A percentile compares a stretch with the other conserved stretches of the same genome.
phyloP scores from a whole-genome alignment of 768 basidiomycete species.

The Mycena kentingensis region DNA sequence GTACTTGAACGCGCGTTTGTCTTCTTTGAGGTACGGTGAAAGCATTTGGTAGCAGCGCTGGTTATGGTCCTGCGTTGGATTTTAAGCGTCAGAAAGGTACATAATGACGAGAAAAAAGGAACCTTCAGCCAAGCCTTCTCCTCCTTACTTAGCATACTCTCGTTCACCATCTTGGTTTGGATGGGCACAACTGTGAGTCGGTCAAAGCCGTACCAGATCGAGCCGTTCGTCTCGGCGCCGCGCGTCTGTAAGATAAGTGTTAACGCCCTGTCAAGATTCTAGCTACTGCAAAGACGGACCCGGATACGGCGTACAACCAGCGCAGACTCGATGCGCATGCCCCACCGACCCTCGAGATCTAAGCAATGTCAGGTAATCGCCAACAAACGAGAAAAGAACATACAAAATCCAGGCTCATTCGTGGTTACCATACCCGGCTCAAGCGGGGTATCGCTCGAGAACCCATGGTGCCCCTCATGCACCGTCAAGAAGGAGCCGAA shows the following conservation, averaged over 20 bases:
- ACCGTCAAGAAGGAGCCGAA: constrained; percentile 86
- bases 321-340: constrained; percentile 91
- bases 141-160: constrained; percentile 77
- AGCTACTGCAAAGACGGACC: constrained; percentile 42
- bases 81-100: constrained; percentile 2
- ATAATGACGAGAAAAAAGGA: constrained; percentile 20
- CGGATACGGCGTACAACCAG: constrained; percentile 68
- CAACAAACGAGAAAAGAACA: constrained; percentile 42
- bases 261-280: constrained; percentile 5
- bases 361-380: constrained; percentile 16
- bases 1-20: constrained; percentile 82
- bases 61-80: constrained; percentile 68
- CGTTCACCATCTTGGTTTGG: constrained; percentile 87
- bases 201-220: constrained; percentile 88
- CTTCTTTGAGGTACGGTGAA: constrained; percentile 66
- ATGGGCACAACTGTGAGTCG: constrained; percentile 94
- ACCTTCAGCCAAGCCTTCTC: constrained; percentile 88
- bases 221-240: constrained; percentile 62
- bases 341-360: constrained; percentile 82
- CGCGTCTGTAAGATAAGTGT: constrained; percentile 56
- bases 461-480: constrained; percentile 83
- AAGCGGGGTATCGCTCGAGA: constrained; percentile 68
- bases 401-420: constrained; percentile 93
- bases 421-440: constrained; percentile 88
- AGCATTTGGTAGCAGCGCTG: constrained; percentile 66